Evolutionary conservation across 441 rosid species (phyloP).

Genomic region (Adansonia gregorii): DNA sequence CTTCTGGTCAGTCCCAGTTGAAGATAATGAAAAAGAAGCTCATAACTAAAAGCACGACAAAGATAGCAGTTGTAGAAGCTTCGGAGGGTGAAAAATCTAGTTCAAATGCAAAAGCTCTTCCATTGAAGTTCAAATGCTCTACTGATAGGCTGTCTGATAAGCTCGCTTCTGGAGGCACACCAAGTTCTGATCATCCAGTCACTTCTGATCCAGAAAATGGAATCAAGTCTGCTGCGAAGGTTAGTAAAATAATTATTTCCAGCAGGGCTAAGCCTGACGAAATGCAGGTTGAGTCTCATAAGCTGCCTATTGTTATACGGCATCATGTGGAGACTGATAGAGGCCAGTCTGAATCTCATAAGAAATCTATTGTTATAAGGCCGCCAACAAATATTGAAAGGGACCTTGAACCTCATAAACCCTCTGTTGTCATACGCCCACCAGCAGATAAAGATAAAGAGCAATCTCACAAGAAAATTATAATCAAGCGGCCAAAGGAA

Average conservation of each 20-base stretch:
- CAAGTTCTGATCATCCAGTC: conserved; percentile 57
- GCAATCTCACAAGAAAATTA: conserved; percentile 73
- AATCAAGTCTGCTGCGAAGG: conserved; percentile 55
- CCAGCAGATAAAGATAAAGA: conserved; percentile 70
- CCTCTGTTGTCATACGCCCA: conserved; percentile 76
- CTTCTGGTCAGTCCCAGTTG: conserved; percentile 55
- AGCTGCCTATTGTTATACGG: conserved; percentile 54
- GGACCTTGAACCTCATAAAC: conserved; percentile 67
- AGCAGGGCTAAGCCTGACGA: conserved; percentile 70
- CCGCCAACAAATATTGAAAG: conserved; percentile 65
- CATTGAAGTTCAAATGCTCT: conserved; percentile 80
- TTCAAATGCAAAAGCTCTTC: conserved; percentile 61
- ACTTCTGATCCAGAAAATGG: conserved; percentile 59
- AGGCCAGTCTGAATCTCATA: conserved; percentile 64
- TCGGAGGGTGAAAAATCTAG: conserved; percentile 59
- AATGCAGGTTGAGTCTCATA: conserved; percentile 54
- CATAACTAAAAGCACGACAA: conserved; percentile 48
- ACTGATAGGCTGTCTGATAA: conserved; percentile 60
- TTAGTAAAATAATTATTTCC: conserved; percentile 73
- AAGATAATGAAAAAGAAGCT: conserved; percentile 68
- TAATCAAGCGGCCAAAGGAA: conserved; percentile 80
- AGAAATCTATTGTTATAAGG: conserved; percentile 67
- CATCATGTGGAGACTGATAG: conserved; percentile 62
- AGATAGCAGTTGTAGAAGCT: conserved; percentile 53
- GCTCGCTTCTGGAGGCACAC: conserved; percentile 47